phyloP scores from a whole-genome alignment of 495 filamentous ascomycete genomes.

The Penicillium steckii region DNA sequence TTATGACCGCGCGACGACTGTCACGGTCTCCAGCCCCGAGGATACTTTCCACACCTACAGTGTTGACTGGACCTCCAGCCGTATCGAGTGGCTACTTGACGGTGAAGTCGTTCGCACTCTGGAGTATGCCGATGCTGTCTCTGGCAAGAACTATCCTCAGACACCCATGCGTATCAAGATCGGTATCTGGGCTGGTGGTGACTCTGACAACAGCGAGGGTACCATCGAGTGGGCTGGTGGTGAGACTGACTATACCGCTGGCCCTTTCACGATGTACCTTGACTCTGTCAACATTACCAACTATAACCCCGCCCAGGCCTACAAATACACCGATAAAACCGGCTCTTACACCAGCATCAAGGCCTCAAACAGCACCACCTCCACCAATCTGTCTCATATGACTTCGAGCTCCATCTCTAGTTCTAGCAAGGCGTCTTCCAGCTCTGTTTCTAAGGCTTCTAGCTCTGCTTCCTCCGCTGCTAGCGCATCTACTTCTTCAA shows the following conservation, averaged over 20 bases:
- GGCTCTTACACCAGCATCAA: conserved; percentile 76
- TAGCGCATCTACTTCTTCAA: conserved; percentile 8
- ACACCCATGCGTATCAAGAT: conserved; percentile 86
- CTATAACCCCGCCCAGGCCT: conserved; percentile 48
- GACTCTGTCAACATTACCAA: conserved; percentile 51
- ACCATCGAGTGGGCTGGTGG: conserved; percentile 79
- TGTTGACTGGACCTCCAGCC: conserved; percentile 75
- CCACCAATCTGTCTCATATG: background rate
- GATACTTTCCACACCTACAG: conserved; percentile 76
- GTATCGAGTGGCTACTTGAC: conserved; percentile 80
- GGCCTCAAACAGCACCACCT: conserved; percentile 20
- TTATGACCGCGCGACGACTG: conserved; percentile 71
- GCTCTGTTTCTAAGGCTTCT: conserved; percentile 10
- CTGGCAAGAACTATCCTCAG: conserved; percentile 79
- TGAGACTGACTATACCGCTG: conserved; percentile 65
- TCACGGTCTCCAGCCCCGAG: conserved; percentile 61
- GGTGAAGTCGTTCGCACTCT: conserved; percentile 75
- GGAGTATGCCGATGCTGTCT: conserved; percentile 53
- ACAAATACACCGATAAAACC: conserved; percentile 65
- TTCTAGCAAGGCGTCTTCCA: conserved; percentile 6
- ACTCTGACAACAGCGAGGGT: conserved; percentile 60
- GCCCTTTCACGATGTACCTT: conserved; percentile 78
- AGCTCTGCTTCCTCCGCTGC: conserved; percentile 10
- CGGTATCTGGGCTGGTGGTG: conserved; percentile 86
- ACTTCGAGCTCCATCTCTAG: background rate